Percentiles rank a stretch among this genome's conserved stretches.
Evolutionary conservation across 2,329 filamentous ascomycete species (phyloP).

Genomic region (Metarhizium album): DNA sequence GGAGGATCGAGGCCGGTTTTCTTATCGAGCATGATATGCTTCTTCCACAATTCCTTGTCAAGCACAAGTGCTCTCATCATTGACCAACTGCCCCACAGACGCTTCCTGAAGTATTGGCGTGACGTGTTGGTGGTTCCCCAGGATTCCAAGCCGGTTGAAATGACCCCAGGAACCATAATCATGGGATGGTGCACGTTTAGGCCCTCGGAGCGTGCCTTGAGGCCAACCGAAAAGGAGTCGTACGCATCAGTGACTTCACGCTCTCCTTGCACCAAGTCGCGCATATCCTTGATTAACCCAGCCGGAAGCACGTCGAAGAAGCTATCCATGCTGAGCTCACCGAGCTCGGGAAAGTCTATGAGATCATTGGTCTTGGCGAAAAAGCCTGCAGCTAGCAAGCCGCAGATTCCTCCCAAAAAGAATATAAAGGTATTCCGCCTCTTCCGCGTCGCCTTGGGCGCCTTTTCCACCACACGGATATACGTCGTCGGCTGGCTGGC

Average conservation of each 20-base stretch:
- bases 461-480: slow-evolving; percentile 33
- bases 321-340: slow-evolving; percentile 72
- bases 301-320: slow-evolving; percentile 81
- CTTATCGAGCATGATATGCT: slow-evolving; percentile 93
- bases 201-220: slow-evolving; percentile 73
- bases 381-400: slow-evolving; percentile 77
- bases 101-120: slow-evolving; percentile 83
- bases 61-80: slow-evolving; percentile 95
- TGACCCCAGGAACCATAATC: slow-evolving; percentile 96
- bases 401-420: slow-evolving; percentile 77
- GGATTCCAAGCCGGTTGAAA: slow-evolving; percentile 91
- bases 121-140: slow-evolving; percentile 87
- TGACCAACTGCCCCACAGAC: slow-evolving; percentile 95
- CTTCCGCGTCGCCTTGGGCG: slow-evolving; percentile 46
- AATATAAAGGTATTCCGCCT: slow-evolving; percentile 76
- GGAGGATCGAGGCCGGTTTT: slow-evolving; percentile 83
- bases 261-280: slow-evolving; percentile 77
- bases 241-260: slow-evolving; percentile 74
- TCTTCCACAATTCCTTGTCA: slow-evolving; percentile 92
- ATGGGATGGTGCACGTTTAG: slow-evolving; percentile 75
- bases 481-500: slow-evolving; percentile 18
- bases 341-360: slow-evolving; percentile 63
- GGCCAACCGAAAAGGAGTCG: slow-evolving; percentile 85
- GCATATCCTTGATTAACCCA: slow-evolving; percentile 74
- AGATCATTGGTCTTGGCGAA: slow-evolving; percentile 85